Percentiles rank a stretch among this genome's conserved stretches.
Conservation (phyloP, 1,139 yeast genomes). For the Saccharomyces hybrid region DNA sequence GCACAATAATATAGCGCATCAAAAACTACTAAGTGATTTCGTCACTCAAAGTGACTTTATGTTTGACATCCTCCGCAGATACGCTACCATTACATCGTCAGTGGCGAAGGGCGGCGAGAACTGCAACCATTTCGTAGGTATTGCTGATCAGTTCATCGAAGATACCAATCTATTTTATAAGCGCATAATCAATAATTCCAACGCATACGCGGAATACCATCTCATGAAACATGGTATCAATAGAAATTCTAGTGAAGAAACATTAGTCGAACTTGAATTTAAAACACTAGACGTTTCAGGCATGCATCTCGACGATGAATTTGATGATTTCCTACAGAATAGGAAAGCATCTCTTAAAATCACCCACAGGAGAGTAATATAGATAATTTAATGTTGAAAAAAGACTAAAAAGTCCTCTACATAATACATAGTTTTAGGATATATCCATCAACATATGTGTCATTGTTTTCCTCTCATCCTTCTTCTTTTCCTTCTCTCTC, state of each 20-base stretch:
- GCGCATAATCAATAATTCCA: background rate
- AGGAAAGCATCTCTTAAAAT: conserved; percentile 14
- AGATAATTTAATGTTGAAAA: too few relatives aligned
- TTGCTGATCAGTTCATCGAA: background rate
- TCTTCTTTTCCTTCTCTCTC: too few relatives aligned
- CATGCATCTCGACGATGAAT: conserved; percentile 3
- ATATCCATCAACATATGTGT: background rate
- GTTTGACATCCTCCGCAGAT: background rate
- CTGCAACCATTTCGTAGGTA: background rate
- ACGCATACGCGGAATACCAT: background rate
- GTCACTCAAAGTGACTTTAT: background rate
- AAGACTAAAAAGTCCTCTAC: background rate
- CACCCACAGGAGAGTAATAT: conserved; percentile 8
- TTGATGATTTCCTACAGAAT: conserved; percentile 10
- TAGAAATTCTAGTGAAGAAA: background rate
- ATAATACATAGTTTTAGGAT: background rate
- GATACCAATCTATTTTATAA: background rate
- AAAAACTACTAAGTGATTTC: background rate
- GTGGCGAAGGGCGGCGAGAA: too few relatives aligned
- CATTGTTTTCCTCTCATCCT: background rate
- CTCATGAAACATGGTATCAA: background rate
- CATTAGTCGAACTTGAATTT: background rate
- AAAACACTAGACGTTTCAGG: background rate
- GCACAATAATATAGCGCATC: background rate
- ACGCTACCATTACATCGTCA: background rate